Conservation (phyloP, 768 basidiomycete genomes). For the Psilocybe cyanescens region DNA sequence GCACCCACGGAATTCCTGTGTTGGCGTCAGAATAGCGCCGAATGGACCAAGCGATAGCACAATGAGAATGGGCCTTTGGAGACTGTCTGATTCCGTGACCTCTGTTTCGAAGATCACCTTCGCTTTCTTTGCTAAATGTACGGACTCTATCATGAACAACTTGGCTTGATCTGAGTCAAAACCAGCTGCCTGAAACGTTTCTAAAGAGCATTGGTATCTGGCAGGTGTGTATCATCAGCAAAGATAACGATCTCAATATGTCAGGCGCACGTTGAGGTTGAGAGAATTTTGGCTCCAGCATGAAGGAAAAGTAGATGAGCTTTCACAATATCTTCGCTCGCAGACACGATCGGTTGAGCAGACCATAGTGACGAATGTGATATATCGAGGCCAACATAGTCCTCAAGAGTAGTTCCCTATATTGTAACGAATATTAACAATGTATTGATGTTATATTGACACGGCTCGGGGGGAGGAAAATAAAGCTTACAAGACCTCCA, state of each 20-base stretch:
- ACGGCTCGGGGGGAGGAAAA: no score
- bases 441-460: no score
- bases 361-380: conserved; percentile 73
- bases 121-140: conserved; percentile 55
- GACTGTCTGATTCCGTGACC: conserved; percentile 26
- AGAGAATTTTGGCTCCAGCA: conserved; percentile 68
- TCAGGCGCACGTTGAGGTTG: conserved; percentile 64
- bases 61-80: conserved; percentile 38
- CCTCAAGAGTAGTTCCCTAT: conserved; percentile 69
- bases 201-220: conserved; percentile 71
- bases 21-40: conserved; percentile 65
- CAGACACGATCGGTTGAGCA: conserved; percentile 56
- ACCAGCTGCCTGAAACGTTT: conserved; percentile 56
- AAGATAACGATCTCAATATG: neutral
- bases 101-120: conserved; percentile 22
- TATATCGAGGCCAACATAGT: conserved; percentile 47
- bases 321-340: conserved; percentile 55
- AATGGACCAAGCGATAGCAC: conserved; percentile 78
- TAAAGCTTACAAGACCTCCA: no score
- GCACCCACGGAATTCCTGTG: conserved; percentile 75
- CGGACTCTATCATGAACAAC: conserved; percentile 55
- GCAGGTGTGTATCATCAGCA: neutral
- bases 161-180: conserved; percentile 45
- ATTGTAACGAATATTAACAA: no score
- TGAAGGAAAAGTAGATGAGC: conserved; percentile 66